Evolutionary conservation across 148 eudicot species (phyloP), one percentile per base, ranked within the genome.

Genomic region (Fagopyrum esculentum): DNA sequence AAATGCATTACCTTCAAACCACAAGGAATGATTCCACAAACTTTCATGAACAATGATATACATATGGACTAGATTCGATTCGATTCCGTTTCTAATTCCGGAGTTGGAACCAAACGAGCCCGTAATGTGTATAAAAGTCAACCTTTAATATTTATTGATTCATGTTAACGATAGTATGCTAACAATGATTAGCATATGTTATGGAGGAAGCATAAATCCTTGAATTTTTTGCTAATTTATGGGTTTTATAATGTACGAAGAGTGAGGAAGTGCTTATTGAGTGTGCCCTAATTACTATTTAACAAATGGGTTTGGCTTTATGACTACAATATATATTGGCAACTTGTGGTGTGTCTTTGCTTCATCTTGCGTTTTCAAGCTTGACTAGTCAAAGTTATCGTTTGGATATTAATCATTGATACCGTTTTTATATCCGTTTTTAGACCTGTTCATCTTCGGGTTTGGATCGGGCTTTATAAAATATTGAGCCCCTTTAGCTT

Each of bases 121-220:
- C 26, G 0, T 22, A 22, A 22, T 9, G 6, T 35, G 30, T 63
- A 10, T 17, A 13, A 35, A 66, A 66, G 71, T 66, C 71, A 66
- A 66, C 5, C 6, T 12, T 30, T 66, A 2, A 2, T 11, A 12
- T 66, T 66, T 19, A 35, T 40, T 66, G 7, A 15, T 66, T 66
- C 68, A 66, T 66, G 46, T 40, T 35, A 66, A 49, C 12, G 11
- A 49, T 49, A 49, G 11, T 7, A 64, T 35, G 45, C 69, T 66
- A 1, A 45, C 71, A 66, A 66, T 66, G 71, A 66, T 66, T 66
- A 66, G 46, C 71, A 5, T 35, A 12, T 16, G 46, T 66, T 66
- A 66, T 40, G 47, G 71, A 35, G 19, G 71, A 66, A 66, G 47
- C 71, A 40, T 19, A 40, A 9, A 35, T 40, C 17, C 46, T 19